These are phyloP conservation scores for Pleurotus salmoneostramineus DNA, from an alignment of 768 basidiomycete genomes.

Conservation along the genomic window DNA sequence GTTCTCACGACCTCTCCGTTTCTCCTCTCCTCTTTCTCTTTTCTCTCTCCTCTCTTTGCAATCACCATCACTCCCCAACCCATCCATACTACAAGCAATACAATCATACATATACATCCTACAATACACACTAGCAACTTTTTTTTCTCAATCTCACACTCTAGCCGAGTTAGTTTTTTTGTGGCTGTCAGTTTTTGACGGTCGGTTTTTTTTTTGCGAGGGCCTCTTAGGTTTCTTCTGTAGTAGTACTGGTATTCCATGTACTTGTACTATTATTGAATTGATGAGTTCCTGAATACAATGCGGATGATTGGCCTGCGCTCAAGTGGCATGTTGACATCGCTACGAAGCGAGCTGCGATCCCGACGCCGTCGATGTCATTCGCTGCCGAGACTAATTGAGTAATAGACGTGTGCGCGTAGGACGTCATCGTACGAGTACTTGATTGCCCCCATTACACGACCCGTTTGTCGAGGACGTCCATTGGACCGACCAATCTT, in stretches of 20 bases:
- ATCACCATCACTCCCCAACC: slow-evolving; percentile 34
- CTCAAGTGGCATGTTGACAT: too few relatives aligned
- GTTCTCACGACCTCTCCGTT: slow-evolving; percentile 16
- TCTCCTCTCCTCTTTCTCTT: slow-evolving; percentile 16
- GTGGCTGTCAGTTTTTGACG: background rate
- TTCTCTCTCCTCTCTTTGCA: slow-evolving; percentile 20
- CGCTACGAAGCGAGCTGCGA: too few relatives aligned
- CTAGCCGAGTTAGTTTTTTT: too few relatives aligned
- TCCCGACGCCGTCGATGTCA: too few relatives aligned
- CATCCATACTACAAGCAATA: slow-evolving; percentile 13
- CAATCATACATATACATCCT: background rate
- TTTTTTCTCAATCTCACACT: background rate
- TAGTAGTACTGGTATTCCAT: background rate
- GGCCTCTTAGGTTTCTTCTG: background rate
- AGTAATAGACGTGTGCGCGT: too few relatives aligned
- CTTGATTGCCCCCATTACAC: too few relatives aligned
- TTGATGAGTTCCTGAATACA: background rate
- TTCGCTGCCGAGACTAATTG: too few relatives aligned
- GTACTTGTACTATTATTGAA: background rate
- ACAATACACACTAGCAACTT: background rate
- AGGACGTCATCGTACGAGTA: too few relatives aligned
- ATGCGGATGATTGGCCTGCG: background rate
- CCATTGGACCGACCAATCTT: too few relatives aligned
- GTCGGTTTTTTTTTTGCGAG: background rate
- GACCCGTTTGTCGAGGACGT: too few relatives aligned